Conservation (phyloP, 352 stramenopile species). For the Phytopythium sindhum region DNA sequence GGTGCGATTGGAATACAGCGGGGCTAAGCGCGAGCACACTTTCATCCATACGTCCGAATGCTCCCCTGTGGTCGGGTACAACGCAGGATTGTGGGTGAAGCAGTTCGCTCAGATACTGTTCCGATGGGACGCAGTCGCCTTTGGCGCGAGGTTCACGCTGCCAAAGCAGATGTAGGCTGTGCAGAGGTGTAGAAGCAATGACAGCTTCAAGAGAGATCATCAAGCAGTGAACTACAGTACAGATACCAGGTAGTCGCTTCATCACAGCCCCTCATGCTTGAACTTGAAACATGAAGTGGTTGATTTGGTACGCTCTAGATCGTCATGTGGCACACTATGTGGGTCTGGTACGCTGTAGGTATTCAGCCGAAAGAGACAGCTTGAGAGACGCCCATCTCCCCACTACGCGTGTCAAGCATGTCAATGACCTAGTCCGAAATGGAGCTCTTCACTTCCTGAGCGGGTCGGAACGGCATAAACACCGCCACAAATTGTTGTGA, state of each 20-base stretch:
- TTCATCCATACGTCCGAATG: background rate
- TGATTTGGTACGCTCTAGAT: conserved; percentile 4
- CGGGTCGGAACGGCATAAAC: background rate
- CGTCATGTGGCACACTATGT: background rate
- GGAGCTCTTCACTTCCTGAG: background rate
- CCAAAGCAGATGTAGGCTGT: background rate
- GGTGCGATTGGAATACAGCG: background rate
- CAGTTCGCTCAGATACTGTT: background rate
- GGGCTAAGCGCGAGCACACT: background rate
- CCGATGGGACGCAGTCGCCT: background rate
- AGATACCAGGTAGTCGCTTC: background rate
- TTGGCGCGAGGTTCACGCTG: background rate
- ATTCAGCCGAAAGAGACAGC: conserved; percentile 7
- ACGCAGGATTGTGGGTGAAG: background rate
- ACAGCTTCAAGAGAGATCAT: background rate
- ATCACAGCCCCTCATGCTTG: too few relatives aligned
- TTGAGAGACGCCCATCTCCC: background rate
- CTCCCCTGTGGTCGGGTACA: background rate
- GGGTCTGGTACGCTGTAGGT: background rate
- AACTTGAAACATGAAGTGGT: too few relatives aligned
- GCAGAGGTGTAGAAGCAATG: too few relatives aligned
- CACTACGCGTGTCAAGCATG: background rate
- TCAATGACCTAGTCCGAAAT: background rate
- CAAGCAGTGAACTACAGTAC: background rate
- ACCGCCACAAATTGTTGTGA: background rate